These are phyloP conservation scores for Cerrena zonata DNA, from an alignment of 1,284 basidiomycete species.

Conservation along the genomic window DNA sequence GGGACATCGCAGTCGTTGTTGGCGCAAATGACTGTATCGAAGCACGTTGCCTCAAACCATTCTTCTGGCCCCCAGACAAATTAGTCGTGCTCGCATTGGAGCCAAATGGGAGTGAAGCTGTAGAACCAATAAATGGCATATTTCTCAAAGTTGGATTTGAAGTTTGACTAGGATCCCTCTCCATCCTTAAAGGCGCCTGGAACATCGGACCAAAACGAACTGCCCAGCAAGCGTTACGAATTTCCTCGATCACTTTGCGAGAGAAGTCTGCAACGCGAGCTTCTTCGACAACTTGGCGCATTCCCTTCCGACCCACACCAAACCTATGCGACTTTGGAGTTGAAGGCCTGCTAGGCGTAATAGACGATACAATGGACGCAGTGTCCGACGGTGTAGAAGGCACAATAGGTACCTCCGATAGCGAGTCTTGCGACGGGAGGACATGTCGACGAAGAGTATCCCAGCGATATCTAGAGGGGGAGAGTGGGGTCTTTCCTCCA, in stretches of 20 bases:
- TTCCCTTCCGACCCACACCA: slow-evolving; percentile 41
- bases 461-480: slow-evolving; percentile 44
- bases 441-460: slow-evolving; percentile 49
- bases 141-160: slow-evolving; percentile 36
- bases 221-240: slow-evolving; percentile 46
- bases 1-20: slow-evolving; percentile 22
- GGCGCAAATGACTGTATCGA: slow-evolving; percentile 32
- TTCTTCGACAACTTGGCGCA: slow-evolving; percentile 57
- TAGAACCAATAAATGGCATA: slow-evolving; percentile 42
- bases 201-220: slow-evolving; percentile 37
- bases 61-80: slow-evolving; percentile 23
- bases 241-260: slow-evolving; percentile 43
- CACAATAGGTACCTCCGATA: slow-evolving; percentile 15
- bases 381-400: slow-evolving; percentile 20
- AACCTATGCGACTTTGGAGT: slow-evolving; percentile 53
- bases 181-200: slow-evolving; percentile 23
- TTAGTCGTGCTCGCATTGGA: slow-evolving; percentile 18
- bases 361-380: slow-evolving; percentile 18
- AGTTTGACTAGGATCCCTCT: slow-evolving; percentile 31
- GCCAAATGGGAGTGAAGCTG: slow-evolving; percentile 29
- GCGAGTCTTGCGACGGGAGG: slow-evolving; percentile 26
- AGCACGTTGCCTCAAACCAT: slow-evolving; percentile 33
- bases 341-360: slow-evolving; percentile 25
- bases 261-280: slow-evolving; percentile 42
- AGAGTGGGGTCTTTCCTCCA: slow-evolving; percentile 1